These are phyloP conservation scores for Corrigiola litoralis DNA, from an alignment of 179 eudicot genomes.

Conservation along the genomic window DNA sequence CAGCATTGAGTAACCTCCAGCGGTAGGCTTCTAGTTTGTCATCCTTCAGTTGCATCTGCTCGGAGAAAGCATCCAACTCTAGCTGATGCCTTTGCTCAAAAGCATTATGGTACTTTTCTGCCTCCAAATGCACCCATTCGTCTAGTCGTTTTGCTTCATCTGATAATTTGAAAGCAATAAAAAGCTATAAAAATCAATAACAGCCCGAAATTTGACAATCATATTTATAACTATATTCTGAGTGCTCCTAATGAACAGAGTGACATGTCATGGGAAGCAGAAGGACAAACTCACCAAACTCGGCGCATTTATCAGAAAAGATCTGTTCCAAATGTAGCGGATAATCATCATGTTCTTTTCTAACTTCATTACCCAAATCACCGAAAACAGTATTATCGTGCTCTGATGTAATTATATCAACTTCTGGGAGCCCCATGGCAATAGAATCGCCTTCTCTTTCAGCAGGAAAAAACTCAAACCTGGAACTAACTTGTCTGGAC, in stretches of 20 bases:
- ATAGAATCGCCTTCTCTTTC: conserved; percentile 25
- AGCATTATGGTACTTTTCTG: conserved; percentile 46
- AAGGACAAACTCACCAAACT: conserved; percentile 41
- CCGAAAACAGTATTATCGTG: conserved; percentile 24
- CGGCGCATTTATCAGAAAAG: conserved; percentile 29
- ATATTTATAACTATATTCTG: background rate
- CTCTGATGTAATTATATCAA: conserved; percentile 18
- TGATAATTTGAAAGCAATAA: conserved; percentile 26
- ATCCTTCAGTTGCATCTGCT: conserved; percentile 66
- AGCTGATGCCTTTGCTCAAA: conserved; percentile 60
- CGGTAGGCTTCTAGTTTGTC: conserved; percentile 72
- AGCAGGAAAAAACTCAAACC: conserved; percentile 28
- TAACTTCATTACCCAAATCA: conserved; percentile 31
- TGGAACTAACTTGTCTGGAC: conserved; percentile 45
- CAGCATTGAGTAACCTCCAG: conserved; percentile 66
- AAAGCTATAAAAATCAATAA: background rate
- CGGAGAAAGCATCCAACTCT: conserved; percentile 72
- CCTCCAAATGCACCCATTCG: conserved; percentile 57
- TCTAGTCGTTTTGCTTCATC: conserved; percentile 50
- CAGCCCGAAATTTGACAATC: no score
- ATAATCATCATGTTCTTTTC: conserved; percentile 26
- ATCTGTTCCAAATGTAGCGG: conserved; percentile 24
- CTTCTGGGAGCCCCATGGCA: conserved; percentile 13
- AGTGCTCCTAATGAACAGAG: background rate
- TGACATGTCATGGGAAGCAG: background rate